Conservation (phyloP, 208 protist genomes). For the Herpetomonas samuelpessoai region DNA sequence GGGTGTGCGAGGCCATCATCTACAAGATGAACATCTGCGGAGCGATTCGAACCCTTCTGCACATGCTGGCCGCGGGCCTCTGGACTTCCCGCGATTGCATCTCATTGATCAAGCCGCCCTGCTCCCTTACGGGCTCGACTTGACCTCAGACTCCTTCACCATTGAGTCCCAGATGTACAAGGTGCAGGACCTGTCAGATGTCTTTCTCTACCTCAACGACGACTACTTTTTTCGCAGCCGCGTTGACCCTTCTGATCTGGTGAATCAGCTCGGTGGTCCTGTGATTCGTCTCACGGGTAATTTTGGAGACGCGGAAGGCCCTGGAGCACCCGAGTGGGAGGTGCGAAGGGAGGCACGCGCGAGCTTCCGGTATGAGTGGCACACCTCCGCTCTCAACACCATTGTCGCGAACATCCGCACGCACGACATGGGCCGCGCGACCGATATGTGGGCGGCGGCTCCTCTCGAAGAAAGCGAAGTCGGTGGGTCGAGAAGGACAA, state of each 20-base stretch:
- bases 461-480: too few species aligned
- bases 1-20: too few species aligned
- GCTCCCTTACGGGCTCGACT: neutral
- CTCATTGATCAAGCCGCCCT: neutral
- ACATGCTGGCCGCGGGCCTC: too few species aligned
- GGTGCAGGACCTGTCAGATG: neutral
- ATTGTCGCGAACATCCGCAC: neutral
- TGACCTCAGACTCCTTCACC: neutral
- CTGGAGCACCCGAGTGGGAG: neutral
- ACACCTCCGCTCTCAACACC: neutral
- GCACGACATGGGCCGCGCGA: neutral
- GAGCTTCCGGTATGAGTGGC: neutral
- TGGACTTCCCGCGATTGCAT: neutral
- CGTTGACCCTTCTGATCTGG: neutral
- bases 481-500: too few species aligned
- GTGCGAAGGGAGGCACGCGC: neutral
- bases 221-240: conserved; percentile 5
- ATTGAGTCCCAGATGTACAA: neutral
- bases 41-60: too few species aligned
- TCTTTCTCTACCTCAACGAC: conserved; percentile 5
- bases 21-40: too few species aligned
- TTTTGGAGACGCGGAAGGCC: neutral
- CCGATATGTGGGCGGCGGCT: neutral
- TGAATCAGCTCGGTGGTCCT: neutral
- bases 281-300: neutral